Evolutionary conservation across 352 stramenopile genomes (phyloP), one percentile per base, ranked within the genome.

Genomic region (Pilasporangium apinafurcum): DNA sequence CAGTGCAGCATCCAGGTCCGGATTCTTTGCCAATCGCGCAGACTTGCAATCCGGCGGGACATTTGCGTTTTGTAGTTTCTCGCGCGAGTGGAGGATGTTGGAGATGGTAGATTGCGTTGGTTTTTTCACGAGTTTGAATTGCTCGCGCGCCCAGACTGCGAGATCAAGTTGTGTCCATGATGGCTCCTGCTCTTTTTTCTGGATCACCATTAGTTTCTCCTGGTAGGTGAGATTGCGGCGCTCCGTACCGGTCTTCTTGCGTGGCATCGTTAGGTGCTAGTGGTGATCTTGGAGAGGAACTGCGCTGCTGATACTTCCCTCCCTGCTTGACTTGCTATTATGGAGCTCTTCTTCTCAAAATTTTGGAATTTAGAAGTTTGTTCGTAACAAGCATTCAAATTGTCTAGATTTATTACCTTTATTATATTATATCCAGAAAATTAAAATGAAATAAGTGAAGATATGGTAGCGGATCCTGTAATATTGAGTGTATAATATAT

Each of bases 81-180:
- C 58, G 40, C 68, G 67, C 30, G 44, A 41, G 32, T 67, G 61
- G 41, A 85, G 44, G 22, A 81, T 63, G 44, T 85, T 85, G 37
- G 72, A 85, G 56, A 85, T 81, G 13, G 72, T 81, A 39, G 68
- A 68, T 44, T 82, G 69, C 22, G 67, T 82, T n/a, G 69, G 73
- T 41, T 65, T 68, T 4, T 31, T 62, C 29, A 53, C 38, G 21
- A 83, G 59, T 17, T 53, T 44, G 44, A 85, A 81, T 44, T 68
- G 50, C 46, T 83, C 65, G 39, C 64, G 69, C 9, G 69, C 62
- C 72, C 72, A 85, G 14, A 65, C 45, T 38, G 64, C 61, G 41
- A 83, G 60, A 33, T 61, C 65, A 30, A 66, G 51, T 46, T 83
- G 72, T 36, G 67, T 83, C 69, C 69, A 81, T 3, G 49, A 31